Percentiles rank a stretch among this genome's conserved stretches.
phyloP scores from a whole-genome alignment of 2,329 filamentous ascomycete genomes.

The Claviceps quebecensis region DNA sequence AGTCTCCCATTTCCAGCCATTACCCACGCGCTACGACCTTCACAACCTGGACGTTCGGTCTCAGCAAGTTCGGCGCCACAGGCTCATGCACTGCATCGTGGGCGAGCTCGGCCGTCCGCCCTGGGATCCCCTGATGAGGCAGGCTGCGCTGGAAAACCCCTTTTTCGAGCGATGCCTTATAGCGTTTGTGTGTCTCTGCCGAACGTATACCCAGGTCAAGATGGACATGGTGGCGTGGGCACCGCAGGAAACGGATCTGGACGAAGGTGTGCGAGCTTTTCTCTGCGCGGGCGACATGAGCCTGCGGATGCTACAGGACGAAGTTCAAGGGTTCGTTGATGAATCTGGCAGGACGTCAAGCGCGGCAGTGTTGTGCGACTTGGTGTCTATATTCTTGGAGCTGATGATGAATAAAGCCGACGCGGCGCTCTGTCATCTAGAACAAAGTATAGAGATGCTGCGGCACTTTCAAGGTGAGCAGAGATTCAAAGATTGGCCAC shows the following conservation, averaged over 20 bases:
- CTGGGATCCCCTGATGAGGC: slow-evolving; percentile 6
- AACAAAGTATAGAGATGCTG: neutral
- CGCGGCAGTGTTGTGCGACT: neutral
- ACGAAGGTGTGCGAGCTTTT: neutral
- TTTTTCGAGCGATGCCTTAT: slow-evolving; percentile 6
- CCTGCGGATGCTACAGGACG: neutral
- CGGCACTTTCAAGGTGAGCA: neutral
- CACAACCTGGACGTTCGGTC: slow-evolving; percentile 2
- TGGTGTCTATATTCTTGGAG: slow-evolving; percentile 10
- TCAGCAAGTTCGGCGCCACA: neutral
- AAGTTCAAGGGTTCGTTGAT: neutral
- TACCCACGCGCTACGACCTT: slow-evolving; percentile 1
- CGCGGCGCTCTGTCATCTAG: slow-evolving; percentile 7
- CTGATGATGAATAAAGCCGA: slow-evolving; percentile 5
- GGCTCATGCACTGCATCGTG: slow-evolving; percentile 9
- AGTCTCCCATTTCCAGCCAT: slow-evolving; percentile 6
- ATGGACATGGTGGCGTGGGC: slow-evolving; percentile 2
- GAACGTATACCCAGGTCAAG: slow-evolving; percentile 5
- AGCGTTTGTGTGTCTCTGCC: slow-evolving; percentile 7
- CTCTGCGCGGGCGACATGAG: neutral
- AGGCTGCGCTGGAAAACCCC: slow-evolving; percentile 7
- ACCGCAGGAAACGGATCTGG: neutral
- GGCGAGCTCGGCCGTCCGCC: slow-evolving; percentile 4
- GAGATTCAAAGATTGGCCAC: neutral
- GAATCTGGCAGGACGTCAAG: slow-evolving; percentile 3